These are phyloP conservation scores for Acanthamoeba lugdunensis DNA, from an alignment of 208 protist genomes.

Conservation along the genomic window DNA sequence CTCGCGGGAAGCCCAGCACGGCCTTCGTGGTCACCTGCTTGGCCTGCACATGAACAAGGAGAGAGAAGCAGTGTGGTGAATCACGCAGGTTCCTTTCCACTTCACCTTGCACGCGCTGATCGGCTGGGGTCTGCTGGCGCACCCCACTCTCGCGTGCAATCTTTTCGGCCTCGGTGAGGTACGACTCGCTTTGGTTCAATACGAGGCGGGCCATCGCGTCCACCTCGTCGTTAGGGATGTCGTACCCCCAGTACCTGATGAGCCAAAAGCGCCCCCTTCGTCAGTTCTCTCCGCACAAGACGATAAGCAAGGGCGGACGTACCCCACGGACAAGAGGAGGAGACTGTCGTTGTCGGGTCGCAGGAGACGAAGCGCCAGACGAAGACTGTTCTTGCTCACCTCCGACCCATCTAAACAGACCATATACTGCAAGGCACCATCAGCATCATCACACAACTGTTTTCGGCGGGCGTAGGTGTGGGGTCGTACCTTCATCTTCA, in stretches of 20 bases:
- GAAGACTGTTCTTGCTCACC: neutral
- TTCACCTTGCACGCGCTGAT: neutral
- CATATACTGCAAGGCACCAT: neutral
- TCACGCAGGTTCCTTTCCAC: neutral
- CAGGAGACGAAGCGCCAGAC: neutral
- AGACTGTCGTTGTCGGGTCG: neutral
- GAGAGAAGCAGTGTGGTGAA: neutral
- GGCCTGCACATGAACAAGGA: neutral
- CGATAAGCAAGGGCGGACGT: neutral
- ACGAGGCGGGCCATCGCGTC: neutral
- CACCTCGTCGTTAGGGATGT: slow-evolving; percentile 11
- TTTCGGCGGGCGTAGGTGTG: too few relatives aligned
- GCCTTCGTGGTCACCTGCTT: neutral
- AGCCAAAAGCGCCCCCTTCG: too few relatives aligned
- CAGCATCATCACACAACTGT: too few relatives aligned
- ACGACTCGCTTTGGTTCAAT: neutral
- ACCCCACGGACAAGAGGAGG: neutral
- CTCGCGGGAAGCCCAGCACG: slow-evolving; percentile 11
- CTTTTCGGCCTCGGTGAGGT: neutral
- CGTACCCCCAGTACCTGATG: neutral
- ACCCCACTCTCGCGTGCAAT: neutral
- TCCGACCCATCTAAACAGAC: neutral
- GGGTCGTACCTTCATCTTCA: too few relatives aligned
- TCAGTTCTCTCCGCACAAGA: neutral
- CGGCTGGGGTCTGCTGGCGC: neutral